Conservation (phyloP, 2,329 filamentous ascomycete genomes). For the Arthroderma uncinatum region DNA sequence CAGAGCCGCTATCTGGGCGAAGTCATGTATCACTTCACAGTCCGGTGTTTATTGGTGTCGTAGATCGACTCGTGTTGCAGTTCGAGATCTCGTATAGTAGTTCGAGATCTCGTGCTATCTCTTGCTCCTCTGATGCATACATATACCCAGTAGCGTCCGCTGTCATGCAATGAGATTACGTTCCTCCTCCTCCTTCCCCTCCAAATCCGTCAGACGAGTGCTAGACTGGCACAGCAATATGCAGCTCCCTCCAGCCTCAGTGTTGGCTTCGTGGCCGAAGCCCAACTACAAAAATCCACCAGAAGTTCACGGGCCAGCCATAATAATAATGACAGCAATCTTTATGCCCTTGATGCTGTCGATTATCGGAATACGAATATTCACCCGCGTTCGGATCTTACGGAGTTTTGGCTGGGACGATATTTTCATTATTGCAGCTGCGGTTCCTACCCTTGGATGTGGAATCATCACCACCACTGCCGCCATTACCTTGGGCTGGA, state of each 20-base stretch:
- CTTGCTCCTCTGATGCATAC: not conserved
- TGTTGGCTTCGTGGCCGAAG: constrained; percentile 19
- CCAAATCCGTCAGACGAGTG: not conserved
- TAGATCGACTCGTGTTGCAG: not conserved
- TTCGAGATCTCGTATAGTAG: not conserved
- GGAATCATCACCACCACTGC: not conserved
- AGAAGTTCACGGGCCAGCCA: not conserved
- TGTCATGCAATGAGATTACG: not conserved
- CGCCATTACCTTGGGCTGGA: not conserved
- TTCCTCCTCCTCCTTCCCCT: not conserved
- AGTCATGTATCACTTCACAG: not conserved
- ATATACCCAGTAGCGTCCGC: not conserved
- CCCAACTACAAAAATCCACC: constrained; percentile 24
- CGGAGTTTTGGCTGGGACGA: not conserved
- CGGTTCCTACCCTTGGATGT: not conserved
- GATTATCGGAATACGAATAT: not conserved
- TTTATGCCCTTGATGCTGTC: not conserved
- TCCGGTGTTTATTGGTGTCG: not conserved
- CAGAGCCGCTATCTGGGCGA: not conserved
- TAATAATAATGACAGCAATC: not conserved
- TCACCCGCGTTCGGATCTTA: not conserved
- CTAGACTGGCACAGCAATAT: constrained; percentile 6
- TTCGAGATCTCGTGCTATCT: not conserved
- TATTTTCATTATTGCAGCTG: not conserved
- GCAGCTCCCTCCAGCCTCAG: constrained; percentile 13